phyloP scores from a whole-genome alignment of 345 rosid species.

The Isatis tinctoria region DNA sequence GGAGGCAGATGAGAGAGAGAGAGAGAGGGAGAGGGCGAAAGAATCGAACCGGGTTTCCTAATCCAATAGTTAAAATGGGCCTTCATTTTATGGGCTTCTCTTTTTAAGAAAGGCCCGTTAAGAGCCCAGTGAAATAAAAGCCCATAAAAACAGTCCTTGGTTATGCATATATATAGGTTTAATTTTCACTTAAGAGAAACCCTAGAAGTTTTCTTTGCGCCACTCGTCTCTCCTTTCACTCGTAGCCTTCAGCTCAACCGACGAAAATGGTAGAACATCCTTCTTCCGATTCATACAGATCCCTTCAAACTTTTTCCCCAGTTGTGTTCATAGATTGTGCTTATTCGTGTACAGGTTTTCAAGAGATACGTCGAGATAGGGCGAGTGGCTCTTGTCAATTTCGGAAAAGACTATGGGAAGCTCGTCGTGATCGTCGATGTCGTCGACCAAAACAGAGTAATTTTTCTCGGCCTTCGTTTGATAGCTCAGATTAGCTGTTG shows the following conservation, averaged over 20 bases:
- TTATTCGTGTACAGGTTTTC: slow-evolving; percentile 45
- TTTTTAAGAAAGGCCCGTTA: no score
- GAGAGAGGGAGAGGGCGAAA: no score
- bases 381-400: slow-evolving; percentile 76
- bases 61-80: no score
- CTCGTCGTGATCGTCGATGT: slow-evolving; percentile 87
- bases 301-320: background rate
- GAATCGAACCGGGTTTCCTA: no score
- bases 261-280: background rate
- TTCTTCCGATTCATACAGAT: background rate
- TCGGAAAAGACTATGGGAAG: slow-evolving; percentile 73
- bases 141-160: no score
- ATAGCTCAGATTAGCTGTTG: no score
- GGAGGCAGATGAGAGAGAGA: no score
- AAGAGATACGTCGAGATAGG: slow-evolving; percentile 89
- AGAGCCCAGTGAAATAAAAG: no score
- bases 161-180: no score
- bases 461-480: background rate
- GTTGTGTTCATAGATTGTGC: background rate
- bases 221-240: background rate
- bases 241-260: background rate
- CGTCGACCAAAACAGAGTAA: slow-evolving; percentile 73
- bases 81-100: no score
- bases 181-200: background rate
- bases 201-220: background rate